Percentiles rank a stretch among this genome's conserved stretches.
Conservation (phyloP, 2,329 filamentous ascomycete genomes). For the Kalmusia sp. region DNA sequence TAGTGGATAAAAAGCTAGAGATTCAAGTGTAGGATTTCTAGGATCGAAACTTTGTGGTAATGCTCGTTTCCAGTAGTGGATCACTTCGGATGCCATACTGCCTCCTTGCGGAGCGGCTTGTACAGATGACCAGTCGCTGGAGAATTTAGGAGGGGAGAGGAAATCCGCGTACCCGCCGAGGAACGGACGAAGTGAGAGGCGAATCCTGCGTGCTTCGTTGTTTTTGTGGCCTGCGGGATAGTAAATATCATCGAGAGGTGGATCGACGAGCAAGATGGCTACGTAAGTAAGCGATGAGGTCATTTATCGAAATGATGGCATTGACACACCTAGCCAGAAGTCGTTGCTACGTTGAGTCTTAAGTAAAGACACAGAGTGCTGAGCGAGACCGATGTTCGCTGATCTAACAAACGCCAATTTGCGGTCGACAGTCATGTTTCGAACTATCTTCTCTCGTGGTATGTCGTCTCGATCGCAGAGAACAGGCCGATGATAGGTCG, state of each 20-base stretch:
- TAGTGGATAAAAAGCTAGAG: constrained; percentile 26
- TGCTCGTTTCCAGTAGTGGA: constrained; percentile 17
- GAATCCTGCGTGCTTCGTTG: too few species aligned
- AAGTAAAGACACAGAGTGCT: constrained; percentile 22
- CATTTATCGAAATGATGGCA: too few species aligned
- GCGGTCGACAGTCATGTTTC: constrained; percentile 14
- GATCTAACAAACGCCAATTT: constrained; percentile 22
- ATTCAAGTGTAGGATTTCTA: constrained; percentile 12
- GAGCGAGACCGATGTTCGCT: constrained; percentile 18
- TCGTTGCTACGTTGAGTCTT: constrained; percentile 5
- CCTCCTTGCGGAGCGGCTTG: too few species aligned
- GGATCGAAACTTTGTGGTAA: constrained; percentile 15
- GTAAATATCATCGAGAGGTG: too few species aligned
- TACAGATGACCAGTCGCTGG: too few species aligned
- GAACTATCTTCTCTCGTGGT: constrained; percentile 1
- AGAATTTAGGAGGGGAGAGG: too few species aligned
- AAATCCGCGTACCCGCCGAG: too few species aligned
- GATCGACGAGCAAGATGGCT: too few species aligned
- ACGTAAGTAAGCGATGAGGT: too few species aligned
- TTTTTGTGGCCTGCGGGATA: too few species aligned
- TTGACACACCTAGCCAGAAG: constrained; percentile 5
- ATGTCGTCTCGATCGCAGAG: constrained; percentile 5
- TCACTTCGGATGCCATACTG: constrained; percentile 22
- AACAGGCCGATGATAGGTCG: constrained; percentile 21
- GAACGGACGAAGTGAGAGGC: too few species aligned